Percentiles rank a stretch among this genome's conserved stretches.
phyloP scores from a whole-genome alignment of 1,284 basidiomycete species.

The Cutaneotrichosporon curvatum region DNA sequence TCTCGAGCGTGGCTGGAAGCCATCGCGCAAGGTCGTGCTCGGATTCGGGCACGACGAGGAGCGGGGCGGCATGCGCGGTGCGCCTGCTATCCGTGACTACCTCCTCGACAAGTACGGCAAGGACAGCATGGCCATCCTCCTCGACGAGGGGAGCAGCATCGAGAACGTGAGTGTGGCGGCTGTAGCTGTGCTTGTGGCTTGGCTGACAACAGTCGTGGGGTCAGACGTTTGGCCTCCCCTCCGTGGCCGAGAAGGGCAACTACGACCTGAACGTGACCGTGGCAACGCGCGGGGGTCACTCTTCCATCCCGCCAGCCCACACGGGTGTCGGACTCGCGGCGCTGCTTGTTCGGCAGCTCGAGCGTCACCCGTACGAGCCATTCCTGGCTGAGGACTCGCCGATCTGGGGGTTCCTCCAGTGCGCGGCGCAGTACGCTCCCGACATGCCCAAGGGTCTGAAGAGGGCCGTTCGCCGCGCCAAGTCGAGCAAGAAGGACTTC shows the following conservation, averaged over 20 bases:
- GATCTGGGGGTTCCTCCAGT: constrained; percentile 40
- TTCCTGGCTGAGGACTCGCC: constrained; percentile 24
- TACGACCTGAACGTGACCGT: constrained; percentile 40
- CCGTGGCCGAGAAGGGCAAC: constrained; percentile 39
- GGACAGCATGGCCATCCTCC: constrained; percentile 40
- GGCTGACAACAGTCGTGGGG: constrained; percentile 35
- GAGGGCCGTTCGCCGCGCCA: constrained; percentile 24
- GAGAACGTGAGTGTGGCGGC: constrained; percentile 42
- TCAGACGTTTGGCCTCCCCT: constrained; percentile 36
- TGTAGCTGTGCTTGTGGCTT: constrained; percentile 47
- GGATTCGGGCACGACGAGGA: constrained; percentile 43
- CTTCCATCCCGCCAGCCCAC: constrained; percentile 47
- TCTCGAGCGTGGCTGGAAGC: constrained; percentile 32
- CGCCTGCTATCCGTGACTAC: constrained; percentile 38
- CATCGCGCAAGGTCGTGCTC: constrained; percentile 41
- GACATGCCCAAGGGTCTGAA: constrained; percentile 35
- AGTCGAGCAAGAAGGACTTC: constrained; percentile 40
- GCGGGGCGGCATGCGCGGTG: constrained; percentile 29
- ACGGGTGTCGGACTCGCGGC: constrained; percentile 49
- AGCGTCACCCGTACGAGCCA: constrained; percentile 42
- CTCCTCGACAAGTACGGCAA: constrained; percentile 42
- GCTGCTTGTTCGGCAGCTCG: constrained; percentile 42
- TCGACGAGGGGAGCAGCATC: constrained; percentile 42
- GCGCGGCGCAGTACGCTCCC: constrained; percentile 44
- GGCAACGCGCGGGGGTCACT: constrained; percentile 45